Conservation (phyloP, 805 yeast species). For the Starmera amethionina region DNA sequence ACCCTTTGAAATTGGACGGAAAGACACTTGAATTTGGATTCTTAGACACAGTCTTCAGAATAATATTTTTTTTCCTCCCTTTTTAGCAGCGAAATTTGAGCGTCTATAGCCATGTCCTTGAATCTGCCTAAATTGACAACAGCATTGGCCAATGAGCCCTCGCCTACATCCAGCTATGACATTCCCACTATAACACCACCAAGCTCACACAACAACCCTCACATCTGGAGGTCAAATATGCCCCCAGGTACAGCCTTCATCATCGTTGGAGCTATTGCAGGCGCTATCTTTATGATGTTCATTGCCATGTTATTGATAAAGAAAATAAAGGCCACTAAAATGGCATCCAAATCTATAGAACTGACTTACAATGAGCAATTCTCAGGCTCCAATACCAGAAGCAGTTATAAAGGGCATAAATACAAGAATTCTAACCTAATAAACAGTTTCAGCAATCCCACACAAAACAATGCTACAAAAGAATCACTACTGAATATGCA, state of each 20-base stretch:
- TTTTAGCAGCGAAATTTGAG: too few relatives aligned
- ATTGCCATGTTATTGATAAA: slow-evolving; percentile 41
- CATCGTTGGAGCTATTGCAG: slow-evolving; percentile 64
- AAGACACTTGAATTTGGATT: too few relatives aligned
- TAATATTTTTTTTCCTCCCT: too few relatives aligned
- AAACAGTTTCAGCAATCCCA: too few relatives aligned
- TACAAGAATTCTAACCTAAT: too few relatives aligned
- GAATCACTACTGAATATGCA: slow-evolving; percentile 9
- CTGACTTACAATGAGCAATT: slow-evolving; percentile 1
- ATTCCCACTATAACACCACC: slow-evolving; percentile 39
- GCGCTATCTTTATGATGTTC: slow-evolving; percentile 43
- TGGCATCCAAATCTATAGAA: slow-evolving; percentile 36
- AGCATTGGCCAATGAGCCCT: background rate
- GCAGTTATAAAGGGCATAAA: slow-evolving; percentile 2
- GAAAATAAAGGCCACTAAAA: slow-evolving; percentile 37
- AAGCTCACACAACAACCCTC: slow-evolving; percentile 52
- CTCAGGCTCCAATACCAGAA: background rate
- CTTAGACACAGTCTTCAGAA: too few relatives aligned
- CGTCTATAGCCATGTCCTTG: slow-evolving; percentile 1
- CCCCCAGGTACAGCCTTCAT: slow-evolving; percentile 81
- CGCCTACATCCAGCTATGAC: slow-evolving; percentile 7
- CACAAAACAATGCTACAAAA: slow-evolving; percentile 2
- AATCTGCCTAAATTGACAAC: slow-evolving; percentile 6
- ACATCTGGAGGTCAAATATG: slow-evolving; percentile 35
- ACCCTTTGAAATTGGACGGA: too few relatives aligned